phyloP scores from a whole-genome alignment of 495 filamentous ascomycete genomes.

The Letharia columbiana region DNA sequence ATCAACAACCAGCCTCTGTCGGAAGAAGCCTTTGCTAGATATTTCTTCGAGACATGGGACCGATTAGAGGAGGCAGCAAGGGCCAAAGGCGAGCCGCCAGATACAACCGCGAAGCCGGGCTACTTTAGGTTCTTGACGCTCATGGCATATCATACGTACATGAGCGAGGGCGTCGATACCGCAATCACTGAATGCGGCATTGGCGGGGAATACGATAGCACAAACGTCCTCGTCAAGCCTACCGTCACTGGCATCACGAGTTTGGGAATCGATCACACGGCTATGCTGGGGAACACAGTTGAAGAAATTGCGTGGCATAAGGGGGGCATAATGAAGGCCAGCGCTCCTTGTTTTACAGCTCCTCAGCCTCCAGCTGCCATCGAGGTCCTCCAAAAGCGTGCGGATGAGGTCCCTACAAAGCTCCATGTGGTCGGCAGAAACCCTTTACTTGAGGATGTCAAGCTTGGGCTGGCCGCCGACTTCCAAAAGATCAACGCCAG shows the following conservation, averaged over 20 bases:
- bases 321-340: constrained; percentile 78
- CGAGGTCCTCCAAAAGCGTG: constrained; percentile 61
- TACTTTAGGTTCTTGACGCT: constrained; percentile 89
- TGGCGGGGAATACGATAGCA: constrained; percentile 87
- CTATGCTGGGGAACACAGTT: constrained; percentile 70
- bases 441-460: constrained; percentile 53
- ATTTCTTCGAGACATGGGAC: constrained; percentile 90
- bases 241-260: constrained; percentile 69
- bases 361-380: constrained; percentile 59
- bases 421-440: constrained; percentile 49
- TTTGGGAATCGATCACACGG: constrained; percentile 83
- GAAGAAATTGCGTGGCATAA: constrained; percentile 98
- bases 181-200: constrained; percentile 91
- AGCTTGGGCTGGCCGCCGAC: constrained; percentile 63
- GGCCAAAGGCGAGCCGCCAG: constrained; percentile 40
- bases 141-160: constrained; percentile 80
- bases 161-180: constrained; percentile 69
- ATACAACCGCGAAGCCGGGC: constrained; percentile 53
- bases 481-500: constrained; percentile 87
- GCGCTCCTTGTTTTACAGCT: constrained; percentile 61
- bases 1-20: constrained; percentile 71
- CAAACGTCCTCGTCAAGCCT: constrained; percentile 75
- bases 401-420: constrained; percentile 52
- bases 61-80: constrained; percentile 50
- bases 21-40: constrained; percentile 65